A percentile compares a stretch with the other conserved stretches of the same genome.
phyloP scores from a whole-genome alignment of 805 yeast genomes.

The Starmerella apis region DNA sequence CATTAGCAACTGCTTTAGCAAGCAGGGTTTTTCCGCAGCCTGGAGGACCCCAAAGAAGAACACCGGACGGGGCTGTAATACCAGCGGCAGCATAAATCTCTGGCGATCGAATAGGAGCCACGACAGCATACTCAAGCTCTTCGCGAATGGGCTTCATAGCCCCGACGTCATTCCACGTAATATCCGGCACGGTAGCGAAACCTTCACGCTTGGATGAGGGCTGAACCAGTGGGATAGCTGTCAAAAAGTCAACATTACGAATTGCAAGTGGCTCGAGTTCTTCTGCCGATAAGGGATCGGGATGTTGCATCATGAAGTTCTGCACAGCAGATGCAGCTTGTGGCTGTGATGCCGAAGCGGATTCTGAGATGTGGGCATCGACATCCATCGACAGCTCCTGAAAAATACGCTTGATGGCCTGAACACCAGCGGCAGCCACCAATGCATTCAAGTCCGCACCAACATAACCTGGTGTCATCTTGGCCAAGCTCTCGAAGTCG shows the following conservation, averaged over 20 bases:
- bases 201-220: conserved; percentile 98
- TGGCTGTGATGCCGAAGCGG: conserved; percentile 11
- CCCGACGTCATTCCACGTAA: conserved; percentile 91
- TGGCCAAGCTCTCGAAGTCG: conserved; percentile 65
- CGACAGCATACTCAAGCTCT: conserved; percentile 93
- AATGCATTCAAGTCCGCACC: conserved; percentile 95
- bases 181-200: conserved; percentile 96
- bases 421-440: conserved; percentile 88
- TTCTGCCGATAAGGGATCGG: conserved; percentile 63
- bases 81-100: conserved; percentile 84
- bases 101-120: conserved; percentile 89
- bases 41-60: conserved; percentile 97
- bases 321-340: conserved; percentile 15
- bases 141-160: conserved; percentile 71
- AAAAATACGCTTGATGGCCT: conserved; percentile 87
- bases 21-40: conserved; percentile 96
- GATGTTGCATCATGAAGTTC: conserved; percentile 57
- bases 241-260: conserved; percentile 64
- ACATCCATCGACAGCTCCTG: conserved; percentile 33
- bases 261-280: conserved; percentile 71
- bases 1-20: conserved; percentile 97
- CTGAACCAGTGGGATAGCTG: conserved; percentile 84
- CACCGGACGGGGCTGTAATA: conserved; percentile 94
- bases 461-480: conserved; percentile 92
- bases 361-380: not conserved